Percentiles rank a stretch among this genome's conserved stretches.
phyloP scores from a whole-genome alignment of 305 asterid genomes.

The Solanum hybrid region DNA sequence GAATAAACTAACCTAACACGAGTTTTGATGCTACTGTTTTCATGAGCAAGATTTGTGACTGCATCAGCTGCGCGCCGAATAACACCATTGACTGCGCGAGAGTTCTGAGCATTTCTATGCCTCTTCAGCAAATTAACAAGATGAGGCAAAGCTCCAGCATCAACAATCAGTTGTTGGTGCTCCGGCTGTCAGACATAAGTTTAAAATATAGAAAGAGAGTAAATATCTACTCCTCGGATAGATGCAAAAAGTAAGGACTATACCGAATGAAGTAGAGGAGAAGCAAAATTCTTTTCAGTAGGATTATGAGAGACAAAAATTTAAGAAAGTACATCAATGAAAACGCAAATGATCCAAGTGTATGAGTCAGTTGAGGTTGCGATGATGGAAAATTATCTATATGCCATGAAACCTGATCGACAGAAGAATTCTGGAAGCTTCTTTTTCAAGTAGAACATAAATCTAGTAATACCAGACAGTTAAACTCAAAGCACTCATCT shows the following conservation, averaged over 20 bases:
- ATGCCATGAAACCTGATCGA: not conserved
- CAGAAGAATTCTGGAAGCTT: not conserved
- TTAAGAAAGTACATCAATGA: not conserved
- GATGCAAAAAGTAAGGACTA: not conserved
- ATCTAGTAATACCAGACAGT: not conserved
- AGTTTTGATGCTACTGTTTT: slow-evolving; percentile 87
- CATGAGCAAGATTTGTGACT: slow-evolving; percentile 94
- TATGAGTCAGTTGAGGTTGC: not conserved
- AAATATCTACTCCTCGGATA: not conserved
- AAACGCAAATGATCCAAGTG: not conserved
- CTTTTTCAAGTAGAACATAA: not conserved
- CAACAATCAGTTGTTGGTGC: slow-evolving; percentile 94
- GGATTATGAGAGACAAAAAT: not conserved
- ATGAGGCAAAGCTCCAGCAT: slow-evolving; percentile 90
- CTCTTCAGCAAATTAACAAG: slow-evolving; percentile 78
- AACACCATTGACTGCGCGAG: slow-evolving; percentile 82
- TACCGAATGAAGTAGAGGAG: not conserved
- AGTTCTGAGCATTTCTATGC: slow-evolving; percentile 48
- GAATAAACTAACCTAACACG: slow-evolving; percentile 62
- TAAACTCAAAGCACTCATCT: not conserved
- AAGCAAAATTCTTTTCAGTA: not conserved
- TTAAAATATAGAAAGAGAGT: not conserved
- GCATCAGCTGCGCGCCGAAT: slow-evolving; percentile 97
- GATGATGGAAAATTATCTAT: not conserved
- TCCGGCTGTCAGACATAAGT: slow-evolving; percentile 60